phyloP scores from a whole-genome alignment of 2,329 filamentous ascomycete species.

The Fusarium goolgardi region DNA sequence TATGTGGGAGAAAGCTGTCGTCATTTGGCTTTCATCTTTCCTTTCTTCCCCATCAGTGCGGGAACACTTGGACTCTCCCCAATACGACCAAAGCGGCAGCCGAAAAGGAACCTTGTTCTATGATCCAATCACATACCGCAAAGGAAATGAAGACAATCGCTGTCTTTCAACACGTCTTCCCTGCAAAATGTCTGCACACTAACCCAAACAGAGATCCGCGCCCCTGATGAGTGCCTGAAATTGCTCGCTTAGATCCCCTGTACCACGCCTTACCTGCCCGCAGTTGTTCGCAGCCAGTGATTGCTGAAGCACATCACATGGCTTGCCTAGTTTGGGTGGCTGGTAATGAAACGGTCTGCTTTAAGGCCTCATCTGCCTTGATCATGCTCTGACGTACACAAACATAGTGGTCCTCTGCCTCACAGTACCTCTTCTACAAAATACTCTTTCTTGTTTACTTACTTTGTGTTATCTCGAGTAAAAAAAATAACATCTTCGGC shows the following conservation, averaged over 20 bases:
- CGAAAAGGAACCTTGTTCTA: constrained; percentile 17
- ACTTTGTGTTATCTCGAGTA: not conserved
- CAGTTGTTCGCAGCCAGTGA: constrained; percentile 18
- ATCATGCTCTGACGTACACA: constrained; percentile 6
- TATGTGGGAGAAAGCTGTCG: constrained; percentile 7
- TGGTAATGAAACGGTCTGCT: constrained; percentile 17
- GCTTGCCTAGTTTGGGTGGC: constrained; percentile 13
- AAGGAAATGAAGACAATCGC: constrained; percentile 29
- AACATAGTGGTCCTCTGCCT: constrained; percentile 2
- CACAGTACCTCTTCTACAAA: not conserved
- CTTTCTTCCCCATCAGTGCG: not conserved
- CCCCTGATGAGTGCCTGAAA: constrained; percentile 22
- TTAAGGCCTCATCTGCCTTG: constrained; percentile 25
- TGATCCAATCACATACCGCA: constrained; percentile 30
- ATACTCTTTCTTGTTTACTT: constrained; percentile 19
- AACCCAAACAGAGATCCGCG: constrained; percentile 17
- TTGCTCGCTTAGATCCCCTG: constrained; percentile 34
- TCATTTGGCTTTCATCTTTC: constrained; percentile 17
- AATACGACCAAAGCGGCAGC: constrained; percentile 6
- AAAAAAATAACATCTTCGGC: constrained; percentile 9
- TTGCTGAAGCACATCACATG: constrained; percentile 35
- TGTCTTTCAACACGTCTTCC: constrained; percentile 39
- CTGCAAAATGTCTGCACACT: constrained; percentile 23
- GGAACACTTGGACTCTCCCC: not conserved
- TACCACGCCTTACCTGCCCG: constrained; percentile 14